Evolutionary conservation across 176 grass and related monocot species (phyloP).

Genomic region (Aegilops tauschii): DNA sequence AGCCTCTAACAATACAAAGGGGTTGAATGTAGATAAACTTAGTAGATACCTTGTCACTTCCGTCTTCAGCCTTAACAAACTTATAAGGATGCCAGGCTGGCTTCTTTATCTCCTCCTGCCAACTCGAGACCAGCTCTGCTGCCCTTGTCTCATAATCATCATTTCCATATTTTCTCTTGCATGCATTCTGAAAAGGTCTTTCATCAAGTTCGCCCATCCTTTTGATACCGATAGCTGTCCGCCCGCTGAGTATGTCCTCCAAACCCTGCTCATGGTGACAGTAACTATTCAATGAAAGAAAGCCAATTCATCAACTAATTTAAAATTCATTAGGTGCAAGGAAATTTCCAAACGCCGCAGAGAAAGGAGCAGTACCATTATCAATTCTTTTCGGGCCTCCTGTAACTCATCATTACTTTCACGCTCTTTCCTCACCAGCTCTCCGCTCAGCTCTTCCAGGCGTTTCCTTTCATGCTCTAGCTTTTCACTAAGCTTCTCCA

Average conservation of each 20-base stretch:
- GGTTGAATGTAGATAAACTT: not conserved
- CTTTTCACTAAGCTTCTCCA: conserved; percentile 68
- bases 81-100: conserved; percentile 96
- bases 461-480: conserved; percentile 63
- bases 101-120: conserved; percentile 95
- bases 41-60: conserved; percentile 51
- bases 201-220: conserved; percentile 89
- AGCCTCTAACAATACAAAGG: not conserved
- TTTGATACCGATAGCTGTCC: conserved; percentile 72
- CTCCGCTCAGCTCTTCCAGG: conserved; percentile 56
- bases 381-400: conserved; percentile 71
- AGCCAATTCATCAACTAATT: conserved; percentile 12
- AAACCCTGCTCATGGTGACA: conserved; percentile 52
- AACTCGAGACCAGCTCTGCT: conserved; percentile 49
- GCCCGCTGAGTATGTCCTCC: conserved; percentile 56
- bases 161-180: conserved; percentile 46
- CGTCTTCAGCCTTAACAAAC: conserved; percentile 45
- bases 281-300: conserved; percentile 7
- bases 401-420: conserved; percentile 87
- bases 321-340: not conserved
- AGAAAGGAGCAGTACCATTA: conserved; percentile 43
- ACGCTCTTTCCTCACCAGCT: conserved; percentile 77
- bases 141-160: conserved; percentile 48
- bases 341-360: conserved; percentile 2
- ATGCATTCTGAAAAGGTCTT: conserved; percentile 67